Conservation (phyloP, 2,329 filamentous ascomycete species). For the Kalaharituber pfeilii region DNA sequence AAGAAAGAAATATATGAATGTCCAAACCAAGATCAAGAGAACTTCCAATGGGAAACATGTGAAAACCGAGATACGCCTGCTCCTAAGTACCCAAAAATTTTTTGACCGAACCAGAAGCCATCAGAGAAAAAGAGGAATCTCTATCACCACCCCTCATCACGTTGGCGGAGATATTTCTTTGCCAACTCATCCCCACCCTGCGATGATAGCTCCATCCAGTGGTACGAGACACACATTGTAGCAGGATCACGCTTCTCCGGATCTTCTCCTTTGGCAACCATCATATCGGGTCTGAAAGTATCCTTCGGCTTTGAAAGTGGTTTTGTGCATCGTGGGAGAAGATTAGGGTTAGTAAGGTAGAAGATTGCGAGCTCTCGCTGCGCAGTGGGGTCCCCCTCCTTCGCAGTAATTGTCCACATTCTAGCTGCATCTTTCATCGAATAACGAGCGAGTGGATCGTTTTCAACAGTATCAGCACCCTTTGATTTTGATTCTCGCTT, state of each 20-base stretch:
- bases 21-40: no score
- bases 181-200: slow-evolving; percentile 75
- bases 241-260: slow-evolving; percentile 57
- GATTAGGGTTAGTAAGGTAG: slow-evolving; percentile 79
- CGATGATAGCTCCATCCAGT: slow-evolving; percentile 90
- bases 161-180: slow-evolving; percentile 60
- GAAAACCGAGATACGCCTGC: no score
- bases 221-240: slow-evolving; percentile 82
- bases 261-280: slow-evolving; percentile 44
- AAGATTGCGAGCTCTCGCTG: slow-evolving; percentile 87
- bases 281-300: slow-evolving; percentile 76
- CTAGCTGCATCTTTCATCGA: slow-evolving; percentile 63
- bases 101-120: neutral
- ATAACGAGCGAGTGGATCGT: slow-evolving; percentile 29
- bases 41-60: no score
- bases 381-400: slow-evolving; percentile 73
- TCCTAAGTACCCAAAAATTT: neutral
- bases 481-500: slow-evolving; percentile 32
- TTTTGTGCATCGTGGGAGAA: slow-evolving; percentile 60
- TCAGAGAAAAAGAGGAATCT: slow-evolving; percentile 3
- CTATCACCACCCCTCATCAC: slow-evolving; percentile 27
- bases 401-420: slow-evolving; percentile 86
- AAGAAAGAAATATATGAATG: slow-evolving; percentile 2
- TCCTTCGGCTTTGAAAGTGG: slow-evolving; percentile 72
- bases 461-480: slow-evolving; percentile 24